Evolutionary conservation across 768 basidiomycete genomes (phyloP).

Genomic region (Suillus alpinus): DNA sequence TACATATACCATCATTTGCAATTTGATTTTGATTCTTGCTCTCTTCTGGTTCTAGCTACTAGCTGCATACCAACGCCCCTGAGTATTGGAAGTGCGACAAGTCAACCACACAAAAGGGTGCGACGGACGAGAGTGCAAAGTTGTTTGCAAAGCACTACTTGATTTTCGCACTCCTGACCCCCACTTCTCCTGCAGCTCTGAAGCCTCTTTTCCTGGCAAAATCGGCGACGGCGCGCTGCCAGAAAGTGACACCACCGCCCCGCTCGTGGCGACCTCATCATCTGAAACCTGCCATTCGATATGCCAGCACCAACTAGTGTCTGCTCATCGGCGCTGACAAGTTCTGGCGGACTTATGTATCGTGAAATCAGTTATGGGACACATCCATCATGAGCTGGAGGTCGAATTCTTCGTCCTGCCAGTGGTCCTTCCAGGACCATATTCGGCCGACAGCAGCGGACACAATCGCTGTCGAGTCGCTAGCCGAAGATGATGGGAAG

Average conservation of each 20-base stretch:
- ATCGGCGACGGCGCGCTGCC: background rate
- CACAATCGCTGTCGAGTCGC: background rate
- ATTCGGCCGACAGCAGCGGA: background rate
- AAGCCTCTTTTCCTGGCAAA: background rate
- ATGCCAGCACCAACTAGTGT: background rate
- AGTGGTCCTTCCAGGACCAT: background rate
- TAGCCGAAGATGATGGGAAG: background rate
- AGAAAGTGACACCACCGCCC: background rate
- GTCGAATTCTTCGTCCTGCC: background rate
- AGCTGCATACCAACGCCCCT: background rate
- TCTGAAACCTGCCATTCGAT: background rate
- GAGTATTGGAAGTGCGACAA: background rate
- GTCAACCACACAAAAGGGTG: background rate
- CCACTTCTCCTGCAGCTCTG: background rate
- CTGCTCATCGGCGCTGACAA: background rate
- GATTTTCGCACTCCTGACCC: background rate
- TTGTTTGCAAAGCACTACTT: background rate
- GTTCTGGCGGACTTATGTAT: background rate
- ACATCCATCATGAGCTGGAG: background rate
- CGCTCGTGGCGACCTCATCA: background rate
- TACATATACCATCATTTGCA: constrained; percentile 1
- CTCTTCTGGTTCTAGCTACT: background rate
- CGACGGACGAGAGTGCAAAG: background rate
- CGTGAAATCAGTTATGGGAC: background rate
- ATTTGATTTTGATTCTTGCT: background rate